Evolutionary conservation across 176 grass and related monocot genomes (phyloP).

Genomic region (Paspalum vaginatum): DNA sequence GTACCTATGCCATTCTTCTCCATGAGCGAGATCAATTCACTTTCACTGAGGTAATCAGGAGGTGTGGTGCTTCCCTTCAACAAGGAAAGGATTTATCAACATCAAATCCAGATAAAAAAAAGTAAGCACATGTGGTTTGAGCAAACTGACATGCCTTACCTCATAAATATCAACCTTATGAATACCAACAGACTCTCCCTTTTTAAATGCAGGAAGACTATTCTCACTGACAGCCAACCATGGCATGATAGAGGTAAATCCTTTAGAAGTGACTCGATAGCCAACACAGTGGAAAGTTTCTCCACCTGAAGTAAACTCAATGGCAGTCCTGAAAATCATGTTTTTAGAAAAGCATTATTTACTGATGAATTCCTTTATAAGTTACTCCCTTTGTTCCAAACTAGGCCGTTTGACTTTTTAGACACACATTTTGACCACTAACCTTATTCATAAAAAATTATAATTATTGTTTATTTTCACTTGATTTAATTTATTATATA

Average conservation of each 20-base stretch:
- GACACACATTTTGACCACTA: too few relatives aligned
- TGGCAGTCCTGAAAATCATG: slow-evolving; percentile 63
- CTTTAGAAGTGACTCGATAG: slow-evolving; percentile 72
- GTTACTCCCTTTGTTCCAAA: neutral
- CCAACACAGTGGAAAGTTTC: slow-evolving; percentile 83
- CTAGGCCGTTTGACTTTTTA: too few relatives aligned
- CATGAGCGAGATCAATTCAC: slow-evolving; percentile 97
- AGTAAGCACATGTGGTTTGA: slow-evolving; percentile 27
- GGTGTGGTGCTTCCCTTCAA: slow-evolving; percentile 79
- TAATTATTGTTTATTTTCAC: too few relatives aligned
- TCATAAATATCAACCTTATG: slow-evolving; percentile 87
- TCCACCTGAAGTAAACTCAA: slow-evolving; percentile 82
- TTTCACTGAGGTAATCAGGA: slow-evolving; percentile 97
- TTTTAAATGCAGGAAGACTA: slow-evolving; percentile 74
- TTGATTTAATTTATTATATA: too few relatives aligned
- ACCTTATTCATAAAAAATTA: too few relatives aligned
- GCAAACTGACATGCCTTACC: slow-evolving; percentile 51
- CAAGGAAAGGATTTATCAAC: slow-evolving; percentile 40
- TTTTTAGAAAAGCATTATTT: slow-evolving; percentile 13
- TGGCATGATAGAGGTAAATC: slow-evolving; percentile 98
- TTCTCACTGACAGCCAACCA: slow-evolving; percentile 87
- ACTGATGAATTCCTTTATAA: slow-evolving; percentile 15
- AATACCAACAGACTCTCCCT: slow-evolving; percentile 64
- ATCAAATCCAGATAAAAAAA: slow-evolving; percentile 48
- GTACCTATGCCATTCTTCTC: slow-evolving; percentile 97